Percentiles rank a stretch among this genome's conserved stretches.
These are phyloP conservation scores for Hypoxylon cercidicola DNA, from an alignment of 495 filamentous ascomycete genomes.

Conservation along the genomic window DNA sequence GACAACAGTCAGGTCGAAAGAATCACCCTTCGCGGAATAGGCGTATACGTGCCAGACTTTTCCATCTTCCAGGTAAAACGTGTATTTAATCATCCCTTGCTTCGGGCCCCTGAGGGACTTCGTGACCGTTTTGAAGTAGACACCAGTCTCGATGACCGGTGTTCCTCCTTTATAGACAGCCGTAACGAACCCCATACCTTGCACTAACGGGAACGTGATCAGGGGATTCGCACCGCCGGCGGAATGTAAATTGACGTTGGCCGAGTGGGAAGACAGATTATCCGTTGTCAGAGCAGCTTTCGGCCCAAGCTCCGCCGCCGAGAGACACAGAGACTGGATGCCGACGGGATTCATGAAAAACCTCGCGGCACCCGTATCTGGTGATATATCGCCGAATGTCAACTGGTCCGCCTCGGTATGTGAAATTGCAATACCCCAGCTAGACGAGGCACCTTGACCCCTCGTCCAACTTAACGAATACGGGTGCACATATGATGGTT, in stretches of 20 bases:
- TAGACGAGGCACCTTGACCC: constrained; percentile 70
- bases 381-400: constrained; percentile 65
- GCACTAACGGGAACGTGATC: constrained; percentile 83
- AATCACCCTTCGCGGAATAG: constrained; percentile 59
- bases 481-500: constrained; percentile 82
- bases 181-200: constrained; percentile 91
- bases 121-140: constrained; percentile 76
- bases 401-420: constrained; percentile 74
- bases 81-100: constrained; percentile 80
- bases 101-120: constrained; percentile 66
- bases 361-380: constrained; percentile 63
- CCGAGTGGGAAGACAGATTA: constrained; percentile 73
- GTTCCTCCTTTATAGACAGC: constrained; percentile 75
- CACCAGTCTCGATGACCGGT: constrained; percentile 76
- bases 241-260: constrained; percentile 72
- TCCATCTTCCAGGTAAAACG: constrained; percentile 74
- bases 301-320: constrained; percentile 74
- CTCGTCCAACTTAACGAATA: constrained; percentile 83
- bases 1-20: constrained; percentile 57
- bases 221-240: constrained; percentile 59
- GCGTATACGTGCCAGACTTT: constrained; percentile 85
- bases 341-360: constrained; percentile 88
- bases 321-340: constrained; percentile 81
- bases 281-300: constrained; percentile 71
- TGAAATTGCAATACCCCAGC: constrained; percentile 80